A percentile compares a stretch with the other conserved stretches of the same genome.
phyloP scores from a whole-genome alignment of 2,329 filamentous ascomycete species.

The Mycogone perniciosa region DNA sequence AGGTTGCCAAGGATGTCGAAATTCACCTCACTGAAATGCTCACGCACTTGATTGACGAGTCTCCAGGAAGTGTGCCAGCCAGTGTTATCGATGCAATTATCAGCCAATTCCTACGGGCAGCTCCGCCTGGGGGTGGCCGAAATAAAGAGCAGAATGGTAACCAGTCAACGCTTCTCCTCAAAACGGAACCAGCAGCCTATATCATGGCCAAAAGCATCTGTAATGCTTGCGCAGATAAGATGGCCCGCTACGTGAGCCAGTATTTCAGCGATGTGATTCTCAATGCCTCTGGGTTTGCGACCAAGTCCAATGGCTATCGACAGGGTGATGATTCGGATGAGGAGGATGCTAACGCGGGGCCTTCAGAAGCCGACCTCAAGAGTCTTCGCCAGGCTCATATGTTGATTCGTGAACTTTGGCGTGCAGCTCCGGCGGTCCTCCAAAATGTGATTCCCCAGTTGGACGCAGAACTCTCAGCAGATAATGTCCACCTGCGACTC shows the following conservation, averaged over 20 bases:
- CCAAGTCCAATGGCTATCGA: slow-evolving; percentile 50
- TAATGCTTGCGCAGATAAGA: slow-evolving; percentile 82
- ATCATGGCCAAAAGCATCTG: slow-evolving; percentile 95
- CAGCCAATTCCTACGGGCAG: slow-evolving; percentile 88
- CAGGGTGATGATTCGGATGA: slow-evolving; percentile 59
- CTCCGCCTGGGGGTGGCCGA: slow-evolving; percentile 59
- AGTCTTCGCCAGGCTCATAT: slow-evolving; percentile 86
- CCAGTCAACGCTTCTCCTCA: slow-evolving; percentile 77
- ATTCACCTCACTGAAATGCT: slow-evolving; percentile 86
- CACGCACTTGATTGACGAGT: slow-evolving; percentile 81
- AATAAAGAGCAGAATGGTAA: slow-evolving; percentile 62
- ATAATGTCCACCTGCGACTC: slow-evolving; percentile 78
- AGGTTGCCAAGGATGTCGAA: slow-evolving; percentile 87
- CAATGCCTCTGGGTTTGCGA: slow-evolving; percentile 63
- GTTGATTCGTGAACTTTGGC: slow-evolving; percentile 87
- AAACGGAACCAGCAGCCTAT: slow-evolving; percentile 87
- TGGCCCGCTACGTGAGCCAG: slow-evolving; percentile 88
- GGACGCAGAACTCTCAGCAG: slow-evolving; percentile 84
- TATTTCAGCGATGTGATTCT: slow-evolving; percentile 98
- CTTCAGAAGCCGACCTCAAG: slow-evolving; percentile 76
- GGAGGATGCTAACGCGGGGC: slow-evolving; percentile 52
- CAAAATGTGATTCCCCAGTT: slow-evolving; percentile 91
- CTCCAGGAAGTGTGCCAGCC: slow-evolving; percentile 61
- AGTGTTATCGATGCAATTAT: slow-evolving; percentile 89
- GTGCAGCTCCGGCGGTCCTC: slow-evolving; percentile 79